Conservation (phyloP, 2,329 filamentous ascomycete genomes). For the Colletotrichum brevisporum region DNA sequence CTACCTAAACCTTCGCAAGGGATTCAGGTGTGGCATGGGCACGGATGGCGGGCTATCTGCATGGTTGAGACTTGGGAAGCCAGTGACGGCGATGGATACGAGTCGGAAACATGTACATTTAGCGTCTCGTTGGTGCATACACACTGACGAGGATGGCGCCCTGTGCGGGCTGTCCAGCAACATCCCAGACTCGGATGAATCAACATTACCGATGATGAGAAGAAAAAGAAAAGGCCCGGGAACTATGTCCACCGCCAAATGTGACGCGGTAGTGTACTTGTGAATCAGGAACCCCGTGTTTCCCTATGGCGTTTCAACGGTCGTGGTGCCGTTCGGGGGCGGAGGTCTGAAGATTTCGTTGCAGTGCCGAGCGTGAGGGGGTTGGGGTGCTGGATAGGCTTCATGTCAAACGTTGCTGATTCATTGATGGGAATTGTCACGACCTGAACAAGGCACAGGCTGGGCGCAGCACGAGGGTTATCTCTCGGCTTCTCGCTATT, state of each 20-base stretch:
- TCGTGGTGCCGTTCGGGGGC: constrained; percentile 12
- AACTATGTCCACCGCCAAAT: background rate
- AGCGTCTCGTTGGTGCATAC: constrained; percentile 7
- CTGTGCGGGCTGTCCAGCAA: constrained; percentile 24
- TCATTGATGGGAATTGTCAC: background rate
- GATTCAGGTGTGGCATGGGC: constrained; percentile 1
- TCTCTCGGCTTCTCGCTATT: background rate
- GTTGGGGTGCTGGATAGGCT: background rate
- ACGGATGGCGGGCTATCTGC: background rate
- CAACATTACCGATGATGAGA: constrained; percentile 21
- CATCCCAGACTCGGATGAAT: constrained; percentile 22
- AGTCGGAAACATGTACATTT: constrained; percentile 9
- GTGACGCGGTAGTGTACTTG: background rate
- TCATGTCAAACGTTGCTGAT: background rate
- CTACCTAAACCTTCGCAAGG: background rate
- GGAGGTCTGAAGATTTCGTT: background rate
- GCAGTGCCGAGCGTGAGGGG: constrained; percentile 8
- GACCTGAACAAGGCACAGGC: background rate
- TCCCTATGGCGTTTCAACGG: constrained; percentile 24
- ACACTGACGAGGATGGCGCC: constrained; percentile 17
- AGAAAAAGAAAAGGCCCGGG: background rate
- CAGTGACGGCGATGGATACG: background rate
- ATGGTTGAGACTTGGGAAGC: background rate
- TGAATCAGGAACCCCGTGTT: constrained; percentile 24
- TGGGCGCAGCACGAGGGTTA: background rate